Evolutionary conservation across 2,329 filamentous ascomycete genomes (phyloP).

Genomic region (Fusarium torulosum): DNA sequence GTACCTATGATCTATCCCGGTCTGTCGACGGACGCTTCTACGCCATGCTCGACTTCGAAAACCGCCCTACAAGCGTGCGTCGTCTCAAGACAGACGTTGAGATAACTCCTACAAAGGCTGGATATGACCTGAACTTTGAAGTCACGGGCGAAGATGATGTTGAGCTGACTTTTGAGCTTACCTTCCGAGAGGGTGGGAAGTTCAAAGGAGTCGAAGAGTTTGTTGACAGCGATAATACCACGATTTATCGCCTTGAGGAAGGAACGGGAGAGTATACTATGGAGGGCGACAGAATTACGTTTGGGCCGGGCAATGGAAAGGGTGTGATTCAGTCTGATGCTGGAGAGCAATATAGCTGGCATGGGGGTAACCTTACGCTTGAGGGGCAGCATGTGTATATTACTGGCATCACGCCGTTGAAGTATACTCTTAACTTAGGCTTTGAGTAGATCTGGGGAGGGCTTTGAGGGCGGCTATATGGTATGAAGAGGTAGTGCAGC

Average conservation of each 20-base stretch:
- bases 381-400: constrained; percentile 19
- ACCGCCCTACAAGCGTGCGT: constrained; percentile 14
- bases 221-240: constrained; percentile 18
- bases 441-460: not conserved
- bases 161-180: constrained; percentile 27
- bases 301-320: constrained; percentile 9
- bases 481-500: too few relatives aligned
- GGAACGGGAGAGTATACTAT: constrained; percentile 15
- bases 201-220: constrained; percentile 22
- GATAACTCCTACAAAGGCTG: constrained; percentile 6
- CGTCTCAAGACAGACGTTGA: constrained; percentile 25
- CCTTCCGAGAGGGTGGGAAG: constrained; percentile 19
- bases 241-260: constrained; percentile 4
- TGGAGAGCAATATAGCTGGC: constrained; percentile 27
- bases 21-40: constrained; percentile 24
- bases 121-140: constrained; percentile 20
- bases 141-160: constrained; percentile 30
- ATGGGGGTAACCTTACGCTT: constrained; percentile 12
- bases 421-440: constrained; percentile 24
- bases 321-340: constrained; percentile 15
- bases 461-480: too few relatives aligned
- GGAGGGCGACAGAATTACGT: not conserved
- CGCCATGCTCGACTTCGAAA: constrained; percentile 25
- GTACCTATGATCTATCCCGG: constrained; percentile 12
- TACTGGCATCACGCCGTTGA: constrained; percentile 16